Conservation (phyloP, 2,329 filamentous ascomycete genomes). For the Rutstroemia sydowiana region DNA sequence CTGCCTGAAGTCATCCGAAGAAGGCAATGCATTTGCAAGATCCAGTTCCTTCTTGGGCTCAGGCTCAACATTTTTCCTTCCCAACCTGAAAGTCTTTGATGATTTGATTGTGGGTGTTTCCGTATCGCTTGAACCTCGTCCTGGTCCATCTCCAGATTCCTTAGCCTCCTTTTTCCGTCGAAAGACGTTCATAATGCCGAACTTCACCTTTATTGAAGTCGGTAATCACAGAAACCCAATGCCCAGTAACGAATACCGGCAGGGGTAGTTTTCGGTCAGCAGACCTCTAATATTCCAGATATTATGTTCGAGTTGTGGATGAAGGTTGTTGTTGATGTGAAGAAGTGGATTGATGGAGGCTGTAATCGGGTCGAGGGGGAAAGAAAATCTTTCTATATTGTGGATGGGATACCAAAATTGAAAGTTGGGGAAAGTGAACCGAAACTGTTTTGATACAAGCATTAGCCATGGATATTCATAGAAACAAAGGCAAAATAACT, state of each 20-base stretch:
- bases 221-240: background rate
- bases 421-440: background rate
- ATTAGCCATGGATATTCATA: constrained; percentile 8
- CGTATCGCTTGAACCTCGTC: constrained; percentile 48
- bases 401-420: too few species aligned
- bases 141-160: constrained; percentile 41
- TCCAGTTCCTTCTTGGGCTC: constrained; percentile 62
- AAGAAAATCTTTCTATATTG: background rate
- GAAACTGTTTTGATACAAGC: constrained; percentile 5
- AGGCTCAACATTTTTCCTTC: constrained; percentile 45
- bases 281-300: too few species aligned
- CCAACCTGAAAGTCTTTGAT: constrained; percentile 49
- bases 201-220: background rate
- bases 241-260: background rate
- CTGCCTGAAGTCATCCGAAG: constrained; percentile 85
- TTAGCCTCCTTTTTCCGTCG: constrained; percentile 68
- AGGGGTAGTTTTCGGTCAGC: background rate
- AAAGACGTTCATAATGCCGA: constrained; percentile 38
- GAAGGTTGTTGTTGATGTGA: too few species aligned
- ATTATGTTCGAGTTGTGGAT: too few species aligned
- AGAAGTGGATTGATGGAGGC: background rate
- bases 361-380: background rate
- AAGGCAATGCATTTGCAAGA: constrained; percentile 65
- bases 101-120: constrained; percentile 32
- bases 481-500: too few species aligned